Percentiles rank a stretch among this genome's conserved stretches.
Evolutionary conservation across 352 stramenopile species (phyloP).

Genomic region (Globisporangium nagaii): DNA sequence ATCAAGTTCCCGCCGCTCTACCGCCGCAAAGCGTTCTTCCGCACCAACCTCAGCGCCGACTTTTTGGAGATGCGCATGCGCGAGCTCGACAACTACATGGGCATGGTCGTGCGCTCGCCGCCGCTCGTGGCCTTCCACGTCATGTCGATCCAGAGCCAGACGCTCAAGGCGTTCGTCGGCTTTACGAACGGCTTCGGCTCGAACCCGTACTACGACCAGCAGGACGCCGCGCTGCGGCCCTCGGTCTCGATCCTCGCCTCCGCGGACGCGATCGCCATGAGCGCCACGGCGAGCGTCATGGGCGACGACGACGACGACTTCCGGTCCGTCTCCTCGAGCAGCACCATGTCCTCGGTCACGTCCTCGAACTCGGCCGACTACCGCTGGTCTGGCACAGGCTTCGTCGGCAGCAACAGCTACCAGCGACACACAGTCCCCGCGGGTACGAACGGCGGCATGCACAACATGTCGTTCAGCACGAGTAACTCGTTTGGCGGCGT

Average conservation of each 20-base stretch:
- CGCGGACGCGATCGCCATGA: conserved; percentile 28
- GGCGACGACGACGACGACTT: conserved; percentile 78
- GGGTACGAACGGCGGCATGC: neutral
- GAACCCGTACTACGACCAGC: conserved; percentile 66
- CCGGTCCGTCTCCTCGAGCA: conserved; percentile 62
- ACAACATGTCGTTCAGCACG: conserved; percentile 10
- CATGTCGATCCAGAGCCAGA: conserved; percentile 62
- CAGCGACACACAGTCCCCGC: conserved; percentile 26
- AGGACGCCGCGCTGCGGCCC: conserved; percentile 43
- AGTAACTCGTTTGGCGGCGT: conserved; percentile 28
- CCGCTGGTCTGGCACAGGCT: conserved; percentile 78
- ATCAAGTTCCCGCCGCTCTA: conserved; percentile 83
- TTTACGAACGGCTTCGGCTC: conserved; percentile 73
- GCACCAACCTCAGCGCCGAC: conserved; percentile 51
- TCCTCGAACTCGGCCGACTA: conserved; percentile 54
- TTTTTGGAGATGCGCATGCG: conserved; percentile 57
- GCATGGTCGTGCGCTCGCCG: conserved; percentile 47
- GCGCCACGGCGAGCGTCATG: conserved; percentile 58
- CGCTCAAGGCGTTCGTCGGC: conserved; percentile 73
- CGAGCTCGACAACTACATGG: conserved; percentile 78
- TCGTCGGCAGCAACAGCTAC: conserved; percentile 63
- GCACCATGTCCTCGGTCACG: conserved; percentile 54
- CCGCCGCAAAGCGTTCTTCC: conserved; percentile 61
- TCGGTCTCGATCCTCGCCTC: conserved; percentile 64
- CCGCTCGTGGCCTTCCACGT: conserved; percentile 76